These are phyloP conservation scores for Gossypium rotundifolium DNA, from an alignment of 345 rosid genomes.

Conservation along the genomic window DNA sequence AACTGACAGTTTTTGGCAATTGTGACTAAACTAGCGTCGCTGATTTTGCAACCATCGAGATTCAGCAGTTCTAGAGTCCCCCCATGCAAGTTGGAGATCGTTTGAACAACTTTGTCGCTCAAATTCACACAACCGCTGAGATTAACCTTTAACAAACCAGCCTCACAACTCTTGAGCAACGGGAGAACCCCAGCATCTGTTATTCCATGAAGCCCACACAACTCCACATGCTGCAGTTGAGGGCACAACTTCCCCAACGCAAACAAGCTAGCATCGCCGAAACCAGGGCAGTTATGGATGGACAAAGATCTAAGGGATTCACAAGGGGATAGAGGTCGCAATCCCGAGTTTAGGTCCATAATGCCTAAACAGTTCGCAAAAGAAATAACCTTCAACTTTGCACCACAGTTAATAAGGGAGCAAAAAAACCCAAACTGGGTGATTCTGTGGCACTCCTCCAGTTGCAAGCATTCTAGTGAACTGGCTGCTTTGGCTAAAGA, in stretches of 20 bases:
- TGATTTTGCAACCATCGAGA: conserved; percentile 69
- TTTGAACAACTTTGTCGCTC: conserved; percentile 53
- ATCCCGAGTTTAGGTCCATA: conserved; percentile 42
- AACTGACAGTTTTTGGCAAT: conserved; percentile 60
- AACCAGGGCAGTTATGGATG: conserved; percentile 78
- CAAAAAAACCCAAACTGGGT: conserved; percentile 81
- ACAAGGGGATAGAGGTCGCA: conserved; percentile 36
- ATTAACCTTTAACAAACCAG: conserved; percentile 73
- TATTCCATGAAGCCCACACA: conserved; percentile 56
- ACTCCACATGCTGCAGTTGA: conserved; percentile 50
- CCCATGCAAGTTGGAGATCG: conserved; percentile 55
- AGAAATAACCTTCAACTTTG: conserved; percentile 60
- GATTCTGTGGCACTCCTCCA: conserved; percentile 94
- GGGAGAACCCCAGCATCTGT: conserved; percentile 73
- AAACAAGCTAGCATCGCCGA: conserved; percentile 62
- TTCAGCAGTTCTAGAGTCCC: conserved; percentile 67
- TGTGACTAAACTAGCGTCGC: conserved; percentile 53
- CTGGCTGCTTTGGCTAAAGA: conserved; percentile 54
- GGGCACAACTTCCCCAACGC: conserved; percentile 70
- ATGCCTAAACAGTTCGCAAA: conserved; percentile 67
- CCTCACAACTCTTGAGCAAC: conserved; percentile 42
- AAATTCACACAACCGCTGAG: conserved; percentile 60
- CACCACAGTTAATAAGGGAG: conserved; percentile 62
- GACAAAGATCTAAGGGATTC: conserved; percentile 50
- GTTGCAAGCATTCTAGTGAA: conserved; percentile 67